phyloP scores from a whole-genome alignment of 441 rosid genomes.

The Manihot esculenta region DNA sequence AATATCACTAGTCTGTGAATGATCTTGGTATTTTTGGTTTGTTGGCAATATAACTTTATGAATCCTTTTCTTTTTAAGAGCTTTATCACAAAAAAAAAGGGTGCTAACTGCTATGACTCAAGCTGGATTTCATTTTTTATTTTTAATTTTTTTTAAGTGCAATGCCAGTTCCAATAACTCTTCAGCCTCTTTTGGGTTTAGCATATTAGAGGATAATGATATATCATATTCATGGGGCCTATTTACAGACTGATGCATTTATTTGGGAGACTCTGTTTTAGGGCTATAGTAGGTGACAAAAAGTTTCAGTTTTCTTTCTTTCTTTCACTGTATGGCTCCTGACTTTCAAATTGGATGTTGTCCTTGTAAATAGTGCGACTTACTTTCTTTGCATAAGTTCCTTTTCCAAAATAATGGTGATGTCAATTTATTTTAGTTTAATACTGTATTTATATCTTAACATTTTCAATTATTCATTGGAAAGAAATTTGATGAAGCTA shows the following conservation, averaged over 20 bases:
- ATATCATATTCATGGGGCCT: constrained; percentile 57
- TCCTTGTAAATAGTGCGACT: constrained; percentile 21
- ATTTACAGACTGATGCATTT: constrained; percentile 26
- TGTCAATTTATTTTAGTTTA: neutral
- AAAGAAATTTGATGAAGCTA: neutral
- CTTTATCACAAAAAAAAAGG: neutral
- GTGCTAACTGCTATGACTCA: constrained; percentile 3
- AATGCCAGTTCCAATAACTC: constrained; percentile 15
- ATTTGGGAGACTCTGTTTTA: constrained; percentile 45
- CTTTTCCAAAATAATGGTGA: constrained; percentile 2
- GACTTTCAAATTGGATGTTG: constrained; percentile 27
- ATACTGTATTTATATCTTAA: neutral
- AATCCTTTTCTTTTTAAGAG: neutral
- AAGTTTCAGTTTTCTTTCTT: constrained; percentile 20
- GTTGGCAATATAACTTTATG: neutral
- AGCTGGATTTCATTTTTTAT: neutral
- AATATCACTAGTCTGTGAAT: neutral
- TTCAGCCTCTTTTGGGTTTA: constrained; percentile 34
- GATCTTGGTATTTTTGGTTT: neutral
- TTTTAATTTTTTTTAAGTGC: constrained; percentile 7
- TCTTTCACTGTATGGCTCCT: constrained; percentile 19
- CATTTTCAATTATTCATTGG: neutral
- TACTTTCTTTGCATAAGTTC: constrained; percentile 14
- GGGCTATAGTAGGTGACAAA: constrained; percentile 31
- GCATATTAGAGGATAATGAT: constrained; percentile 32